Percentiles rank a stretch among this genome's conserved stretches.
Evolutionary conservation across 2,329 filamentous ascomycete genomes (phyloP).

Genomic region (Fusarium buharicum): DNA sequence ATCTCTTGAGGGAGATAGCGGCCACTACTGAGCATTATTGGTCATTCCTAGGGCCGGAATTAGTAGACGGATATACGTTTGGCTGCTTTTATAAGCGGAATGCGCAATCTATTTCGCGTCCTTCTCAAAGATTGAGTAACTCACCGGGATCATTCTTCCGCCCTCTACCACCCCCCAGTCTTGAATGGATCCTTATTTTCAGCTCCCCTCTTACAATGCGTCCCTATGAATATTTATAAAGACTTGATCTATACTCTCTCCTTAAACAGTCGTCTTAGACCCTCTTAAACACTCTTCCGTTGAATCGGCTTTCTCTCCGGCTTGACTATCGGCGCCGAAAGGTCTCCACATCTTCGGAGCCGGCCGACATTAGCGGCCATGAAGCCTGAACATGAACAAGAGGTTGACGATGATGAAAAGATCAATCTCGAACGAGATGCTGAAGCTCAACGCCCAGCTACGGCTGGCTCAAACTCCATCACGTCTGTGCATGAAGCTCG

Average conservation of each 20-base stretch:
- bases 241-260: not conserved
- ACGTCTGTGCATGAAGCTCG: constrained; percentile 25
- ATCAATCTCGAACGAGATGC: constrained; percentile 28
- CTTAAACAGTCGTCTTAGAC: not conserved
- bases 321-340: constrained; percentile 20
- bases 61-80: not conserved
- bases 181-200: constrained; percentile 9
- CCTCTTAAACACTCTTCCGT: not conserved
- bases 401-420: constrained; percentile 30
- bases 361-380: constrained; percentile 28
- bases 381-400: constrained; percentile 19
- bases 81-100: not conserved
- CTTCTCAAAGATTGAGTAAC: not conserved
- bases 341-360: constrained; percentile 38
- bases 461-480: constrained; percentile 28
- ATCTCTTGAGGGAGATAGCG: constrained; percentile 1
- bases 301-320: constrained; percentile 17
- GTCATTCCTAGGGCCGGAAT: constrained; percentile 19
- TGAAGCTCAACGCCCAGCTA: constrained; percentile 16
- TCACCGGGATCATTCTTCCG: constrained; percentile 37
- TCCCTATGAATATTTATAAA: not conserved
- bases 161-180: not conserved
- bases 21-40: constrained; percentile 11
- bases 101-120: not conserved
- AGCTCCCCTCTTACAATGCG: constrained; percentile 3